Evolutionary conservation across 2,329 filamentous ascomycete genomes (phyloP).

Genomic region (Colletotrichum limetticola): DNA sequence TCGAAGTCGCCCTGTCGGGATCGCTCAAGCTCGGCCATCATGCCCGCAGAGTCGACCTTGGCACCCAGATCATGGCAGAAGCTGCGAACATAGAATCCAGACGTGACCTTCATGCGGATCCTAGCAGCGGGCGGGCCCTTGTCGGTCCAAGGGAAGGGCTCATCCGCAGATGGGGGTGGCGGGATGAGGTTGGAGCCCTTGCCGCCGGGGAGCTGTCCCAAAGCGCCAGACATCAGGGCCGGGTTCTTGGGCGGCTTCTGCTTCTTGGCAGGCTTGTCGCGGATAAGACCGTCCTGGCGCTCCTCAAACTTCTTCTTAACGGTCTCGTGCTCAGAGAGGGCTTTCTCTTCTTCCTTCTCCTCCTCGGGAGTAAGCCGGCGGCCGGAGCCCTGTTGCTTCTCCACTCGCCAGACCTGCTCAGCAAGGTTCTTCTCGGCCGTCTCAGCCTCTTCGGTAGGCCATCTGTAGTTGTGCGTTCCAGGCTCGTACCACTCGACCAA

Average conservation of each 20-base stretch:
- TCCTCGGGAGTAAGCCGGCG: slow-evolving; percentile 64
- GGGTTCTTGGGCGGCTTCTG: slow-evolving; percentile 48
- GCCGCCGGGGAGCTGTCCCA: slow-evolving; percentile 61
- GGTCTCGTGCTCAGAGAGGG: slow-evolving; percentile 64
- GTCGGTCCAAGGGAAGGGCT: slow-evolving; percentile 67
- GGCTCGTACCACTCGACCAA: slow-evolving; percentile 87
- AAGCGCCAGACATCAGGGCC: slow-evolving; percentile 67
- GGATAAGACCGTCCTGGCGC: slow-evolving; percentile 66
- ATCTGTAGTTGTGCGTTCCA: slow-evolving; percentile 81
- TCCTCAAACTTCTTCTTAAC: slow-evolving; percentile 70
- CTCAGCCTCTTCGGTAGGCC: slow-evolving; percentile 83
- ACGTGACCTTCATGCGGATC: slow-evolving; percentile 91
- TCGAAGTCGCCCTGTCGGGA: slow-evolving; percentile 85
- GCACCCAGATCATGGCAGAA: slow-evolving; percentile 91
- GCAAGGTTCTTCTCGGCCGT: slow-evolving; percentile 80
- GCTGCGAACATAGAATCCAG: slow-evolving; percentile 95
- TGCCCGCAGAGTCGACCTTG: slow-evolving; percentile 81
- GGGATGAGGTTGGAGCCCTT: slow-evolving; percentile 66
- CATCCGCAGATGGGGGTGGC: slow-evolving; percentile 55
- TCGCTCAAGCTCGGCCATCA: slow-evolving; percentile 88
- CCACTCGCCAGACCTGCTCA: slow-evolving; percentile 75
- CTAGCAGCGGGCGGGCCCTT: slow-evolving; percentile 80
- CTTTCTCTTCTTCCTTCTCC: slow-evolving; percentile 65
- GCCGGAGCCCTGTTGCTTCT: slow-evolving; percentile 63
- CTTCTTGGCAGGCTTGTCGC: slow-evolving; percentile 57